A percentile compares a stretch with the other conserved stretches of the same genome.
Conservation (phyloP, 2,329 filamentous ascomycete genomes). For the Cercospora sp. region DNA sequence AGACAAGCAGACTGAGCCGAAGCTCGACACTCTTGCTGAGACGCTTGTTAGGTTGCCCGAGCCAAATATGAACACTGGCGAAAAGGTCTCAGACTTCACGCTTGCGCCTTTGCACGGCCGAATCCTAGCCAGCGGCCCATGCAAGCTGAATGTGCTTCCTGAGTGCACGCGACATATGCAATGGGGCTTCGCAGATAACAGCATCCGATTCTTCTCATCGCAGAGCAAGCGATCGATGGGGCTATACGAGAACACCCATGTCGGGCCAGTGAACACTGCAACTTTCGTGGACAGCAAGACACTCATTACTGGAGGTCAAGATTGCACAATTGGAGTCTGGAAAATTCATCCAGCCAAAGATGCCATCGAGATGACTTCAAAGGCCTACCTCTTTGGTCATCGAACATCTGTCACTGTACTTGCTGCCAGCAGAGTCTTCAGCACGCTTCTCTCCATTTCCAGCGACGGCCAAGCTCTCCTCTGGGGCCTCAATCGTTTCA, state of each 20-base stretch:
- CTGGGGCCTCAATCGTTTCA: constrained; percentile 90
- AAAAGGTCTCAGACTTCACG: constrained; percentile 75
- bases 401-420: constrained; percentile 78
- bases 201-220: constrained; percentile 90
- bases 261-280: constrained; percentile 81
- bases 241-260: constrained; percentile 89
- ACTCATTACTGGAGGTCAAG: constrained; percentile 85
- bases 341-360: constrained; percentile 62
- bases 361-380: constrained; percentile 73
- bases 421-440: constrained; percentile 83
- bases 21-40: constrained; percentile 76
- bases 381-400: constrained; percentile 85
- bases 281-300: constrained; percentile 87
- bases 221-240: constrained; percentile 79
- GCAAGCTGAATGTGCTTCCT: constrained; percentile 83
- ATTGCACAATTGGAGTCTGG: constrained; percentile 88
- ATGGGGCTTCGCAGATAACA: constrained; percentile 94
- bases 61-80: constrained; percentile 72
- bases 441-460: constrained; percentile 80
- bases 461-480: constrained; percentile 79
- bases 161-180: constrained; percentile 87
- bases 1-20: constrained; percentile 59
- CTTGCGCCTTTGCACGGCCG: constrained; percentile 79
- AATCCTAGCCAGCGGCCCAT: constrained; percentile 77
- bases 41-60: constrained; percentile 76